These are phyloP conservation scores for Xylariaceae sp. DNA, from an alignment of 2,329 filamentous ascomycete genomes.

Conservation along the genomic window DNA sequence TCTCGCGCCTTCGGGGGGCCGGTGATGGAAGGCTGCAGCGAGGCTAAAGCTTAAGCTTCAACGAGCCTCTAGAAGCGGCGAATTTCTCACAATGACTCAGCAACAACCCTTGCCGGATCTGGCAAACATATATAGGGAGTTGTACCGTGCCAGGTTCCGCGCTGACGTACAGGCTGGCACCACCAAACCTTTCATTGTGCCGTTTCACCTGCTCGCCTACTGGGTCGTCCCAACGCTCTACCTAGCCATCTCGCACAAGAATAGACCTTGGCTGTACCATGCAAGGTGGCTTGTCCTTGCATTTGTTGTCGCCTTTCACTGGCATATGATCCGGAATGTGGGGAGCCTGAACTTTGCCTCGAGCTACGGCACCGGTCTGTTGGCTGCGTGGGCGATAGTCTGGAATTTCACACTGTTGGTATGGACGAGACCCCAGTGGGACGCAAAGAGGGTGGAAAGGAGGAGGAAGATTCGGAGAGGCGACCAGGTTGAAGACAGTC, in stretches of 20 bases:
- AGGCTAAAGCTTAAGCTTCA: neutral
- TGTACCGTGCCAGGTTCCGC: slow-evolving; percentile 38
- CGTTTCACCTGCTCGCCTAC: slow-evolving; percentile 55
- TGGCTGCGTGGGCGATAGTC: slow-evolving; percentile 57
- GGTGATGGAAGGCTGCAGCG: neutral
- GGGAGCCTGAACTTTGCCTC: slow-evolving; percentile 59
- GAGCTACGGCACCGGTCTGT: slow-evolving; percentile 58
- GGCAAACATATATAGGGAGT: slow-evolving; percentile 36
- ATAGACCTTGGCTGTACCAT: slow-evolving; percentile 56
- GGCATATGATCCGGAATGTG: slow-evolving; percentile 47
- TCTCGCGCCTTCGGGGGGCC: neutral
- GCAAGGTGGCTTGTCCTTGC: slow-evolving; percentile 57
- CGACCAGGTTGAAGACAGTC: neutral
- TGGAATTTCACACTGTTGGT: slow-evolving; percentile 57
- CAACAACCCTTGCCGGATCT: slow-evolving; percentile 30
- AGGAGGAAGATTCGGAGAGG: slow-evolving; percentile 26
- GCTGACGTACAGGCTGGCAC: slow-evolving; percentile 46
- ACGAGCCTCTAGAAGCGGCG: neutral
- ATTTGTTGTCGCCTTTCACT: slow-evolving; percentile 51
- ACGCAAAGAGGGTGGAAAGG: slow-evolving; percentile 57
- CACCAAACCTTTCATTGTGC: slow-evolving; percentile 57
- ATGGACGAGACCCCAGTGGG: slow-evolving; percentile 61
- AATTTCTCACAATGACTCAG: slow-evolving; percentile 13
- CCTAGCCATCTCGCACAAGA: slow-evolving; percentile 60
- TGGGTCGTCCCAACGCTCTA: slow-evolving; percentile 60